A percentile compares a stretch with the other conserved stretches of the same genome.
phyloP scores from a whole-genome alignment of 2,329 filamentous ascomycete species.

The Colletotrichum camelliae region DNA sequence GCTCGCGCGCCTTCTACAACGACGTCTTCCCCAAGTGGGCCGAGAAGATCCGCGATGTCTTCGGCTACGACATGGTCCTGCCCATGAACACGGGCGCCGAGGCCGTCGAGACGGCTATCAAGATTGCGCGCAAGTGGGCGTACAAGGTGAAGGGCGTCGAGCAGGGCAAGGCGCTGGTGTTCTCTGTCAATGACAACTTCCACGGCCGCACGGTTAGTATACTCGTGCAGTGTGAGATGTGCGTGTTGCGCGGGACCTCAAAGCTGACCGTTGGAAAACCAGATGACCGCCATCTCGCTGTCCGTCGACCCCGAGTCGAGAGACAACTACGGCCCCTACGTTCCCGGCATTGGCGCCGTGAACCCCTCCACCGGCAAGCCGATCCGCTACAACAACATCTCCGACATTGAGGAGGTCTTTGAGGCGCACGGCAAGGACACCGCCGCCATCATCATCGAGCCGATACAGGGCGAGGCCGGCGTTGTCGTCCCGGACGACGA shows the following conservation, averaged over 20 bases:
- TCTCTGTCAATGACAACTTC: conserved; percentile 91
- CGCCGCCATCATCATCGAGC: conserved; percentile 93
- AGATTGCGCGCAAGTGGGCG: conserved; percentile 96
- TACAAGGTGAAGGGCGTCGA: conserved; percentile 95
- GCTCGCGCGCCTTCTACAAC: conserved; percentile 95
- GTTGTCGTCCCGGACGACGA: conserved; percentile 93
- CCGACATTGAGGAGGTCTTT: conserved; percentile 79
- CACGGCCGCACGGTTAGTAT: conserved; percentile 86
- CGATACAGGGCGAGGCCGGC: conserved; percentile 96
- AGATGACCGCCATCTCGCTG: conserved; percentile 90
- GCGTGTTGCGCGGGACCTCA: neutral
- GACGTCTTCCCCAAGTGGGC: conserved; percentile 97
- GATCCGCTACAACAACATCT: conserved; percentile 86
- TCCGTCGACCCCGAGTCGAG: conserved; percentile 95
- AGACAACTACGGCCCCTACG: conserved; percentile 95
- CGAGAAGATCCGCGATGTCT: conserved; percentile 85
- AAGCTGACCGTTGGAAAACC: neutral
- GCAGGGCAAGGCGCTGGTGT: conserved; percentile 81
- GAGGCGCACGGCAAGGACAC: conserved; percentile 83
- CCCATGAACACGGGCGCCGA: conserved; percentile 99
- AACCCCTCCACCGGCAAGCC: conserved; percentile 76
- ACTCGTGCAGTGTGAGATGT: neutral
- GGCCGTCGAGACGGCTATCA: conserved; percentile 94
- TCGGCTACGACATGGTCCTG: conserved; percentile 96
- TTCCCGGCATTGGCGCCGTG: conserved; percentile 83